phyloP scores from a whole-genome alignment of 2,329 filamentous ascomycete genomes.

The Aspergillus eucalypticola region DNA sequence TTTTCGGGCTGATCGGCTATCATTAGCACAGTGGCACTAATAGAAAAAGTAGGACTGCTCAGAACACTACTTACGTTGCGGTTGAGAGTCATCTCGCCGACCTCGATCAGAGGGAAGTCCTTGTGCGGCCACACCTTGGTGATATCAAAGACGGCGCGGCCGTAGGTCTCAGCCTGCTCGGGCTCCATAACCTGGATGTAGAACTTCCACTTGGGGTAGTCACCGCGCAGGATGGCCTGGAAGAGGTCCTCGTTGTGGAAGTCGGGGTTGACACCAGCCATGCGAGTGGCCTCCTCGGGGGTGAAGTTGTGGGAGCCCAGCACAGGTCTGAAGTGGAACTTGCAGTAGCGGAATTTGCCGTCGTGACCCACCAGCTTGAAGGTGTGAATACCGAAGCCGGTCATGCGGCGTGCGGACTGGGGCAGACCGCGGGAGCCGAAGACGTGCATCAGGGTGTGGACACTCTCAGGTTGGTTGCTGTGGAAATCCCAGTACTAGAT shows the following conservation, averaged over 20 bases:
- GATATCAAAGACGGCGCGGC: constrained; percentile 57
- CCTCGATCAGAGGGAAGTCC: constrained; percentile 50
- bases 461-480: constrained; percentile 57
- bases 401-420: constrained; percentile 48
- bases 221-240: constrained; percentile 58
- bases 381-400: constrained; percentile 50
- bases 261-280: constrained; percentile 59
- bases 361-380: constrained; percentile 38
- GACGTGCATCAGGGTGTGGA: constrained; percentile 62
- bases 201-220: constrained; percentile 59
- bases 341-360: constrained; percentile 59
- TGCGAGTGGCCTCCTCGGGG: constrained; percentile 52
- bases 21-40: background rate
- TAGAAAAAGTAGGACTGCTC: background rate
- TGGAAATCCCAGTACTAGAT: constrained; percentile 61
- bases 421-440: constrained; percentile 62
- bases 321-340: constrained; percentile 61
- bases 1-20: constrained; percentile 46
- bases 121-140: constrained; percentile 58
- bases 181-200: constrained; percentile 58
- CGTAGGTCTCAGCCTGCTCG: constrained; percentile 50
- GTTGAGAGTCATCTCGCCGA: constrained; percentile 56
- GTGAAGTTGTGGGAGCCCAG: constrained; percentile 58
- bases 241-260: constrained; percentile 61
- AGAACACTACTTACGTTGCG: constrained; percentile 41